phyloP scores from a whole-genome alignment of 2,329 filamentous ascomycete genomes.

The Aspergillus puulaauensis region DNA sequence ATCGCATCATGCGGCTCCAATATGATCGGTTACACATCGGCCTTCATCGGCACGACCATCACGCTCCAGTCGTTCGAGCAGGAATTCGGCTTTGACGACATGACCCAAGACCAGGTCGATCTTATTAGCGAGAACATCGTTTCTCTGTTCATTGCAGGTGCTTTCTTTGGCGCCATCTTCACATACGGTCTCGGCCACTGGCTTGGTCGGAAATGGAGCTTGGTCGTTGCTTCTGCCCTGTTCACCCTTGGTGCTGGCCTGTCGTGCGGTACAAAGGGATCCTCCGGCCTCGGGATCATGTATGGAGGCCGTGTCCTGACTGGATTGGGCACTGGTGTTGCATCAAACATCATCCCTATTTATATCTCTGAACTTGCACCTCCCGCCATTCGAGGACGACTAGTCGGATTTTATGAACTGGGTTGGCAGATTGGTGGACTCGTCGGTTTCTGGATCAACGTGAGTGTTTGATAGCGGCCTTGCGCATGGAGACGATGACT shows the following conservation, averaged over 20 bases:
- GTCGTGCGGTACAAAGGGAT: constrained; percentile 66
- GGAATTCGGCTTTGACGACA: constrained; percentile 63
- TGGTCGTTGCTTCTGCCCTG: constrained; percentile 60
- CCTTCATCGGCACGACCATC: constrained; percentile 77
- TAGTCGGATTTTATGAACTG: constrained; percentile 59
- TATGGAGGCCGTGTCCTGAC: constrained; percentile 59
- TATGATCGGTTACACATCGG: constrained; percentile 65
- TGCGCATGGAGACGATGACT: too few species aligned
- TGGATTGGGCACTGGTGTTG: constrained; percentile 57
- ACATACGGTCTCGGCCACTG: constrained; percentile 67
- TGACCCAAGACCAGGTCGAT: constrained; percentile 44
- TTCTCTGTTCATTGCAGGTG: constrained; percentile 77
- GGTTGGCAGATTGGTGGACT: constrained; percentile 55
- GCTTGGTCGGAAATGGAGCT: constrained; percentile 64
- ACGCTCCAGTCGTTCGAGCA: constrained; percentile 66
- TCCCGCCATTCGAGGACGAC: constrained; percentile 57
- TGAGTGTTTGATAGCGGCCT: constrained; percentile 27
- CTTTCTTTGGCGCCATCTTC: constrained; percentile 74
- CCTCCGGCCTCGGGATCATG: constrained; percentile 61
- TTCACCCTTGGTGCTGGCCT: constrained; percentile 71
- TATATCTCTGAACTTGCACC: constrained; percentile 61
- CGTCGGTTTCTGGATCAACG: constrained; percentile 53
- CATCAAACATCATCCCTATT: constrained; percentile 59
- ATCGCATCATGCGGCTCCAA: constrained; percentile 58
- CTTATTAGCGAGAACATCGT: constrained; percentile 73